Base-by-base conservation (phyloP, 257 asterid genomes). In the Parsonsia alboflavescens region DNA sequence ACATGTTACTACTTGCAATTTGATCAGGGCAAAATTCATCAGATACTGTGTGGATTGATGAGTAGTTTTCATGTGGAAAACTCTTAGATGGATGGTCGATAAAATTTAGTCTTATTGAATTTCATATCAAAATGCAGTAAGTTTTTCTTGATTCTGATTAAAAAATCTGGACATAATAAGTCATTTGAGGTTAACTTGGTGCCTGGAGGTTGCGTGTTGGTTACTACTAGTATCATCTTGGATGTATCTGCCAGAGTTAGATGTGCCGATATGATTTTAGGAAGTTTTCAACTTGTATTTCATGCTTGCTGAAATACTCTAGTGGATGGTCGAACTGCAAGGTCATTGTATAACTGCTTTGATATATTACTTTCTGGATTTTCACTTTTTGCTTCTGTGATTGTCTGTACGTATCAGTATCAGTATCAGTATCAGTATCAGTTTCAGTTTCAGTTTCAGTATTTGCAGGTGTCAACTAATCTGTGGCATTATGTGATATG, bases 191-290 rank as follows among this genome's bases (percentile, higher is more conserved):
- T 73, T 36, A 56, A 7, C n/a, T 68, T 49, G 44, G 46, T 77
- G 67, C 45, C 69, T 49, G 72, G 79, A 74, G 78, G 79, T 73
- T 79, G 78, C 73, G 42, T 76, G 26, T 59, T 68, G 22, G 36
- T 9, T 54, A 9, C 63, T 26, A 11, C 64, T 46, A 10, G 73
- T 69, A 39, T 74, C 58, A 30, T 28, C 46, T 65, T 52, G 30
- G 49, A 26, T 46, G 56, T n/a, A 41, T 39, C 39, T n/a, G 36
- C 33, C 5, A 12, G 10, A 72, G 22, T 6, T 41, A 13, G 44
- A 42, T 62, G 46, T 42, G 21, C 45, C 2, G 62, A 44, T 21
- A 21, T 71, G 56, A 11, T 54, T 44, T 21, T 57, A 73, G 70
- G 42, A 46, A 21, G 57, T 36, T 44, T 67, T 73, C 46, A 42